Evolutionary conservation across 345 rosid genomes (phyloP), one percentile per base, ranked within the genome.

Genomic region (Salix udensis): DNA sequence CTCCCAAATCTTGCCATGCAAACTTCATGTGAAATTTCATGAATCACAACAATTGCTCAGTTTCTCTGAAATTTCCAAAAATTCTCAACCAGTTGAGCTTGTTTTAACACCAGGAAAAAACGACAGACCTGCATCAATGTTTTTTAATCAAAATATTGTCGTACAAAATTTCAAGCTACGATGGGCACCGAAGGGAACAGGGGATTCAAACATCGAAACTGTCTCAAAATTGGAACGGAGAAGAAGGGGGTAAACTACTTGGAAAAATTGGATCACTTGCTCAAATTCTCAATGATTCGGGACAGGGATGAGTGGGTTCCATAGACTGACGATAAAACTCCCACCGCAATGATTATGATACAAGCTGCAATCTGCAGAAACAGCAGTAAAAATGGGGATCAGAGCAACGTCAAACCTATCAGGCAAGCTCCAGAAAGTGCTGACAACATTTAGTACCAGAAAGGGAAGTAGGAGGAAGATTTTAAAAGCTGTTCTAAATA

Each of bases 261-360:
- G 0, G 36, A 66, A 66, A 31, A 31, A 31, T 4, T 26, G 44
- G 61, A 72, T 86, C 82, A 85, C 80, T 72, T 60, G 71, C 85
- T 72, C 85, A 91, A 85, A 44, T 71, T 80, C 84, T 89, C 84
- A 36, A 88, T 71, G 79, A 95, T 95, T 84, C 82, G 82, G 66
- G 96, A 75, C 3, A 95, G 82, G 34, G 97, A 89, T 1, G 97
- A 89, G 68, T 87, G 86, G 5, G 97, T 79, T 72, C 97, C 98
- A n/a, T 89, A 77, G 4, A 13, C 88, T 9, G 96, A 86, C 8
- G 93, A 88, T 68, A 89, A 73, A 5, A 79, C 81, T 65, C 98
- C 98, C 62, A 93, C 92, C n/a, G 82, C 69, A 19, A 95, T 88
- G 46, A 90, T 86, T 9, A 89, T 40, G 60, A 84, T 48, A 83